Evolutionary conservation across 805 yeast genomes (phyloP).

Genomic region (Jamesozyma spencerorum): DNA sequence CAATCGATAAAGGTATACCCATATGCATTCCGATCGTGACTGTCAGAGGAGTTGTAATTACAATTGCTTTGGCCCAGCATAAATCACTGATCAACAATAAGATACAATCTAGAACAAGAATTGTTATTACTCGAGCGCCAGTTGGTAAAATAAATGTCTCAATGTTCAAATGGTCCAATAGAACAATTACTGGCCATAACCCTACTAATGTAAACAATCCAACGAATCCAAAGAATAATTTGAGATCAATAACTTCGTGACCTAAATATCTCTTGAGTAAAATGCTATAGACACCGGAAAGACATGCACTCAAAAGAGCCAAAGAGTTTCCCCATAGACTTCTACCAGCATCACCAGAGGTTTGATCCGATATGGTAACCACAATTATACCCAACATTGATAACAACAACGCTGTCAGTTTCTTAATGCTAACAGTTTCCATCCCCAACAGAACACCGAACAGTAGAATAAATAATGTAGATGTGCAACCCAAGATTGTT

Average conservation of each 20-base stretch:
- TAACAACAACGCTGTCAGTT: constrained; percentile 55
- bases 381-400: constrained; percentile 73
- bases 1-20: constrained; percentile 86
- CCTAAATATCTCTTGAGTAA: constrained; percentile 62
- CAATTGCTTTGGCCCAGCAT: constrained; percentile 89
- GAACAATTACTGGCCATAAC: constrained; percentile 68
- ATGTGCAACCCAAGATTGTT: constrained; percentile 83
- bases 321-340: constrained; percentile 56
- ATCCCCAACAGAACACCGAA: constrained; percentile 61
- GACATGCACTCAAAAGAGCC: constrained; percentile 71
- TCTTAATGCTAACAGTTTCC: constrained; percentile 54
- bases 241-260: constrained; percentile 64
- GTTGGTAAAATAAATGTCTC: constrained; percentile 65
- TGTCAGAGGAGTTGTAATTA: constrained; percentile 80
- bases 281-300: constrained; percentile 86
- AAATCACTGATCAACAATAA: constrained; percentile 78
- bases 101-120: constrained; percentile 50
- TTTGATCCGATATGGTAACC: constrained; percentile 47
- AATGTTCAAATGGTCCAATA: constrained; percentile 48
- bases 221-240: constrained; percentile 82
- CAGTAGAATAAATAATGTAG: constrained; percentile 78
- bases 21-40: constrained; percentile 90
- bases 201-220: constrained; percentile 66
- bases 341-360: constrained; percentile 6
- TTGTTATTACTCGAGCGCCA: constrained; percentile 34